These are phyloP conservation scores for Carex parvula DNA, from an alignment of 176 grass and related monocot genomes.

Conservation along the genomic window DNA sequence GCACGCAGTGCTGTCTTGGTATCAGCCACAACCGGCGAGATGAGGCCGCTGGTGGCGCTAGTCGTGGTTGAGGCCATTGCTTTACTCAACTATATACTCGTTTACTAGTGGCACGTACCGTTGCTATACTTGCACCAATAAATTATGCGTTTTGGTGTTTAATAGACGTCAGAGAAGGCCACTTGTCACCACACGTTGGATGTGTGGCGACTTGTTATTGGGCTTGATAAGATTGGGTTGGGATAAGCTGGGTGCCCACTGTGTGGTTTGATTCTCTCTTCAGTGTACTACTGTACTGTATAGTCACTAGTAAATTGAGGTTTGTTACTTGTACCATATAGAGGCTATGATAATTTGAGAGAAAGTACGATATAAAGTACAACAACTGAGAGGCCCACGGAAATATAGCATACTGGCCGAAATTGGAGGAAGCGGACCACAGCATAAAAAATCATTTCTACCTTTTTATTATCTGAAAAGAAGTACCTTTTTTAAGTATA, in stretches of 20 bases:
- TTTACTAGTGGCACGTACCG: background rate
- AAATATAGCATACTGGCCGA: background rate
- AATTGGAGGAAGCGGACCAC: background rate
- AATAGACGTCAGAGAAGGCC: background rate
- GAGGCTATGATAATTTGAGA: background rate
- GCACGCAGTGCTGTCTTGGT: constrained; percentile 32
- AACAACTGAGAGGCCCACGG: background rate
- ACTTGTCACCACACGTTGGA: constrained; percentile 35
- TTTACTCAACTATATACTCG: background rate
- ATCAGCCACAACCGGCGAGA: constrained; percentile 27
- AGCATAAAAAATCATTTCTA: background rate
- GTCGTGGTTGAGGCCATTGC: constrained; percentile 40
- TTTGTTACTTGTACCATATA: background rate
- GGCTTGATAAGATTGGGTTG: constrained; percentile 55
- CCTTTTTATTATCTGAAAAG: background rate
- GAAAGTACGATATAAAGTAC: background rate
- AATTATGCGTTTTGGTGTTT: constrained; percentile 18
- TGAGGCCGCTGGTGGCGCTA: constrained; percentile 31
- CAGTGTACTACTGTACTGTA: background rate
- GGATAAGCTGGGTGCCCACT: constrained; percentile 22
- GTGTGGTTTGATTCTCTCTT: background rate
- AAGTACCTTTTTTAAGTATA: background rate
- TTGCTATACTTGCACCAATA: background rate
- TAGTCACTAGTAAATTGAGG: background rate
- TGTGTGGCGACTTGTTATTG: constrained; percentile 12